Percentiles rank a stretch among this genome's conserved stretches.
These are phyloP conservation scores for Dendrobium huoshanense DNA, from an alignment of 106 monocot species.

Conservation along the genomic window DNA sequence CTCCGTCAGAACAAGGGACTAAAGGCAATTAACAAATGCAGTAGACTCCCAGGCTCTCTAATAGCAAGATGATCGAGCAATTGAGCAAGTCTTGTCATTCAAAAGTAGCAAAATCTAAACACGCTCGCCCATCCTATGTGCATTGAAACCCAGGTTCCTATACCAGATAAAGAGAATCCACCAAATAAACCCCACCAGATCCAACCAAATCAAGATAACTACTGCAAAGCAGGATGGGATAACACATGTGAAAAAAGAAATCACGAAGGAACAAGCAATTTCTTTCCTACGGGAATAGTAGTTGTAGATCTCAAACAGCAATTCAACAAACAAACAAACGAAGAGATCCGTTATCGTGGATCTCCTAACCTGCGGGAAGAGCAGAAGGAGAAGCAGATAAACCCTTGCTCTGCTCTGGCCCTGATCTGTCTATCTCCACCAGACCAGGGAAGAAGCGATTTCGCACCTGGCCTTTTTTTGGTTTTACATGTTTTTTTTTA, in stretches of 20 bases:
- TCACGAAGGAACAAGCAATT: background rate
- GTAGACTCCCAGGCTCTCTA: background rate
- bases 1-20: background rate
- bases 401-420: conserved; percentile 1
- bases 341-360: background rate
- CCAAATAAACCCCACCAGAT: background rate
- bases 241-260: background rate
- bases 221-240: background rate
- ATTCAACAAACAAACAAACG: background rate
- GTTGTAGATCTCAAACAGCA: background rate
- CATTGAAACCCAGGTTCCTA: background rate
- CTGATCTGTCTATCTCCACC: background rate
- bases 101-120: background rate
- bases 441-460: background rate
- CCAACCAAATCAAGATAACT: background rate
- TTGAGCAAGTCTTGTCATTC: background rate
- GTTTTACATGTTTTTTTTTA: background rate
- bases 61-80: background rate
- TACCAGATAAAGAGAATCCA: background rate
- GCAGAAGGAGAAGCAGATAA: background rate
- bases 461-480: background rate
- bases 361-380: background rate
- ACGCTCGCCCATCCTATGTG: background rate
- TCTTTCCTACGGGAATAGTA: background rate
- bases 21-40: background rate